Conservation (phyloP, 148 eudicot genomes). For the Salicornia ramosissima region DNA sequence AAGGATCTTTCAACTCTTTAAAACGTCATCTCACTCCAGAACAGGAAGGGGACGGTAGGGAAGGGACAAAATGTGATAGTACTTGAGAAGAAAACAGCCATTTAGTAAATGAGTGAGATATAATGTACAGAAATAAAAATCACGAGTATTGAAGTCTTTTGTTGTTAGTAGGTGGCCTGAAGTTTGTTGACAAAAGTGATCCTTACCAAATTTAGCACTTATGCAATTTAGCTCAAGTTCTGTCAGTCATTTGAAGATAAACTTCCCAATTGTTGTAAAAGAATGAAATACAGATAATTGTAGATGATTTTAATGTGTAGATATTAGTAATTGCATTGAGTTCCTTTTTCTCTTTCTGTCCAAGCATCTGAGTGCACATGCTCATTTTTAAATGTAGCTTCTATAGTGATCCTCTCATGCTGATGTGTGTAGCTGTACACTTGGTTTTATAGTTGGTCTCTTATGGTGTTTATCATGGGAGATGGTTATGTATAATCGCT, state of each 20-base stretch:
- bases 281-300: background rate
- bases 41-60: background rate
- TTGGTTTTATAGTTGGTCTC: constrained; percentile 5
- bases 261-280: background rate
- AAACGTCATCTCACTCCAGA: background rate
- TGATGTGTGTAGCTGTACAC: constrained; percentile 11
- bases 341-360: background rate
- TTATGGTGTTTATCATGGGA: background rate
- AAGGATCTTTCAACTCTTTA: background rate
- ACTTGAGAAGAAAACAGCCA: background rate
- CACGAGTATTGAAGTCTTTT: background rate
- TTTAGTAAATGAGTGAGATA: background rate
- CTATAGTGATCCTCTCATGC: constrained; percentile 3
- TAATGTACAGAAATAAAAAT: background rate
- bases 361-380: background rate
- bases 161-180: background rate
- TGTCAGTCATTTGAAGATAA: background rate
- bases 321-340: background rate
- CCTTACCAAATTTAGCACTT: background rate
- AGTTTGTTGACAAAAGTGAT: background rate
- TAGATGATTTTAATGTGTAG: background rate
- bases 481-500: constrained; percentile 4
- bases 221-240: background rate
- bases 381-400: constrained; percentile 7
- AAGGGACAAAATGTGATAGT: background rate